Percentiles rank a stretch among this genome's conserved stretches.
phyloP scores from a whole-genome alignment of 495 filamentous ascomycete species.

The Physcia stellaris region DNA sequence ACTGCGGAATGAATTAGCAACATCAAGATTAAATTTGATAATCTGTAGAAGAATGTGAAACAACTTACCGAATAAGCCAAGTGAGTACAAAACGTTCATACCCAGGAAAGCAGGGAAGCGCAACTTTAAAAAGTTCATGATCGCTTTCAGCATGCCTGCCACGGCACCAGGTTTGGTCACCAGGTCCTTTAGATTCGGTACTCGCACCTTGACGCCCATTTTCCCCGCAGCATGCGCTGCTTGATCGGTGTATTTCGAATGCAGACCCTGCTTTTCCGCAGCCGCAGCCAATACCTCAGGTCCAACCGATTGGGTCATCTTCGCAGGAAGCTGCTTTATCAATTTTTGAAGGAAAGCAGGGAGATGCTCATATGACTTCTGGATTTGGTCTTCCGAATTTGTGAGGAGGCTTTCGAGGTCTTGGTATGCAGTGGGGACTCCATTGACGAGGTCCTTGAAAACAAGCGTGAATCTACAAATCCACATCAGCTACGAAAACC shows the following conservation, averaged over 20 bases:
- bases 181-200: slow-evolving; percentile 62
- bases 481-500: not conserved
- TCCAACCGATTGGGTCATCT: slow-evolving; percentile 56
- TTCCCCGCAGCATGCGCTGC: slow-evolving; percentile 32
- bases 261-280: slow-evolving; percentile 52
- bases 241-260: slow-evolving; percentile 36
- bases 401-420: slow-evolving; percentile 75
- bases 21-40: not conserved
- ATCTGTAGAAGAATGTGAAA: not conserved
- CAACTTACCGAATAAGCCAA: slow-evolving; percentile 67
- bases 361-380: slow-evolving; percentile 63
- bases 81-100: slow-evolving; percentile 74
- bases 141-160: slow-evolving; percentile 65
- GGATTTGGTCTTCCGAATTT: slow-evolving; percentile 60
- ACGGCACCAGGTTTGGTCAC: slow-evolving; percentile 76
- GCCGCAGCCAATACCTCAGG: slow-evolving; percentile 71
- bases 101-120: slow-evolving; percentile 75
- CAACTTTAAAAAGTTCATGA: slow-evolving; percentile 69
- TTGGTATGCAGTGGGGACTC: slow-evolving; percentile 81
- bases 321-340: slow-evolving; percentile 70
- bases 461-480: slow-evolving; percentile 55
- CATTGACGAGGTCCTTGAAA: slow-evolving; percentile 81
- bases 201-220: slow-evolving; percentile 32
- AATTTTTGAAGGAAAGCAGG: slow-evolving; percentile 74
- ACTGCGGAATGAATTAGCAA: too few relatives aligned